phyloP scores from a whole-genome alignment of 495 filamentous ascomycete genomes.

The Penicillium chermesinum region DNA sequence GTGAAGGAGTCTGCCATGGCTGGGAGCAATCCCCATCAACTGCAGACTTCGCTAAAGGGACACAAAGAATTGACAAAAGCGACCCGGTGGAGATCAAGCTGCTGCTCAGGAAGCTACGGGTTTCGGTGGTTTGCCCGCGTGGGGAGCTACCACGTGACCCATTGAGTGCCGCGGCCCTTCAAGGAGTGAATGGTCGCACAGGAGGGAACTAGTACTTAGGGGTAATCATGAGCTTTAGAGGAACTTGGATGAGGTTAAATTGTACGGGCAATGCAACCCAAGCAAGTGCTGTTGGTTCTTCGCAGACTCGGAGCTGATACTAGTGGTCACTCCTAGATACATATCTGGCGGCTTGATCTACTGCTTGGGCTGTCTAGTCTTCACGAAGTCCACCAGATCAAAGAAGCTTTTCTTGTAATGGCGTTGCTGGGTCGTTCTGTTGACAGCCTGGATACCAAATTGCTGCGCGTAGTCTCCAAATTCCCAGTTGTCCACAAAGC shows the following conservation, averaged over 20 bases:
- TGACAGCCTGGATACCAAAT: constrained; percentile 42
- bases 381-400: constrained; percentile 43
- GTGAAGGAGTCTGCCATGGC: constrained; percentile 45
- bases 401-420: constrained; percentile 46
- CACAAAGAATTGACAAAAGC: background rate
- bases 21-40: background rate
- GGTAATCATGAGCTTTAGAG: too few species aligned
- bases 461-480: constrained; percentile 37
- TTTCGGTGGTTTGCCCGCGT: background rate
- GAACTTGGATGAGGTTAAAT: too few species aligned
- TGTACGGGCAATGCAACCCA: too few species aligned
- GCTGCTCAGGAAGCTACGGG: background rate
- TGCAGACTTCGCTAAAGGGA: background rate
- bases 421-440: constrained; percentile 36
- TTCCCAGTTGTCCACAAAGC: constrained; percentile 43
- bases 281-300: too few species aligned
- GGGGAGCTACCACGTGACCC: background rate
- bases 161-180: too few species aligned
- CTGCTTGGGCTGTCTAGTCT: constrained; percentile 10
- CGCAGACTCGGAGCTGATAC: too few species aligned
- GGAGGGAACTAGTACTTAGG: too few species aligned
- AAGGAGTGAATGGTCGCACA: too few species aligned
- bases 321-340: background rate
- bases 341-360: background rate
- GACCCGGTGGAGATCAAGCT: background rate